phyloP scores from a whole-genome alignment of 1,284 basidiomycete genomes.

The Heterobasidion parviporum region DNA sequence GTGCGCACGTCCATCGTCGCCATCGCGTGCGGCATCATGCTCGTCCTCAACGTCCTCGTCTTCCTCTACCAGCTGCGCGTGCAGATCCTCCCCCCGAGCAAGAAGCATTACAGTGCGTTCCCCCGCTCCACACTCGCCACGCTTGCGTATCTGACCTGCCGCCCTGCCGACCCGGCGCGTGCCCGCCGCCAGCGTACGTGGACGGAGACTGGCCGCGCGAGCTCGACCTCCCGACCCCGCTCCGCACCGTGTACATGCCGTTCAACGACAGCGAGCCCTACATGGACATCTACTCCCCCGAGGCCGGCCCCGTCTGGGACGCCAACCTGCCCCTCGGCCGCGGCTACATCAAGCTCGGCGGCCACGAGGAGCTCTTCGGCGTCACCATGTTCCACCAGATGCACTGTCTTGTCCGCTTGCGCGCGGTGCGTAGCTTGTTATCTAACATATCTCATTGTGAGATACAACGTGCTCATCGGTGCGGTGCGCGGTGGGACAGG shows the following conservation, averaged over 20 bases:
- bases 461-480: background rate
- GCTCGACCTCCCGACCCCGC: background rate
- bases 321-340: background rate
- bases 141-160: background rate
- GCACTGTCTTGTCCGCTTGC: conserved; percentile 8
- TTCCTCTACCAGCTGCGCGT: background rate
- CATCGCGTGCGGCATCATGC: background rate
- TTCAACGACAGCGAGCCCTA: background rate
- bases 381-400: conserved; percentile 8
- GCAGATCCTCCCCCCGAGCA: background rate
- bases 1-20: background rate
- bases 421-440: background rate
- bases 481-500: background rate
- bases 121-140: background rate
- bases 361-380: conserved; percentile 3
- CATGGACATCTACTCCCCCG: background rate
- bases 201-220: background rate
- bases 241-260: background rate
- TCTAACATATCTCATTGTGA: background rate
- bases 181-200: background rate
- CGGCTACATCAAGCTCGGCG: conserved; percentile 1
- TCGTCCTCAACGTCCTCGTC: background rate
- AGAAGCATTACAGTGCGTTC: background rate
- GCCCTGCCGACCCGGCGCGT: background rate
- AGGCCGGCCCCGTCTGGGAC: background rate